Evolutionary conservation across 768 basidiomycete genomes (phyloP), one percentile per base, ranked within the genome.

Genomic region (Tubosaeta sp.): DNA sequence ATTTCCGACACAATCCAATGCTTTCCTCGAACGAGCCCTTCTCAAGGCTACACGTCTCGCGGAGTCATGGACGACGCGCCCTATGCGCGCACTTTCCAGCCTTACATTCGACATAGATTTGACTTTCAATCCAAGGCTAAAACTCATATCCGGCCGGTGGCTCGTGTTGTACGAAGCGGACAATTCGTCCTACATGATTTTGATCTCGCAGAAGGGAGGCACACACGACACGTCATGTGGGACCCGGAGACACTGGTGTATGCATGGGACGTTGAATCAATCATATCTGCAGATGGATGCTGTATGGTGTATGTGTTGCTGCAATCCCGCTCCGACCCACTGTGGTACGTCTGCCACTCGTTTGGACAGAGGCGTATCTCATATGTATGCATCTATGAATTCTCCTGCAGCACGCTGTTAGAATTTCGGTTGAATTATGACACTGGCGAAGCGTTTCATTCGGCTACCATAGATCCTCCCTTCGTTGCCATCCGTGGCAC

Each of bases 81-180:
- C 43, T 0, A 38, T 56, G 13, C 33, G 41, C 12, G 31, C 10
- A 0, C 1, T 31, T n/a, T 47, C 53, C 2, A 12, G 10, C 4
- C 3, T 16, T 6, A 31, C 0, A 3, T 22, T 56, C 46, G 2
- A 14, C 12, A 12, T 5, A 22, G 22, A 3, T 3, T 22, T 22
- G 3, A 1, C 2, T 22, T 3, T 3, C 22, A 22, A 22, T 22
- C 22, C 22, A 3, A 22, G 3, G 22, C n/a, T 4, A 4, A 5
- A 17, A 16, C 5, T 1, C 47, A 4, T 56, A 35, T 29, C 12
- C 9, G 54, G 56, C 22, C 34, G 43, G 6, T 57, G 56, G 49
- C 3, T 57, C 16, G 1, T 49, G 7, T 4, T 4, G 6, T 49
- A 16, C n/a, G 39, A 49, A 22, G 0, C 0, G 10, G 26, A 16